Base-by-base conservation (phyloP, 495 filamentous ascomycete species). In the Amorphotheca resinae region DNA sequence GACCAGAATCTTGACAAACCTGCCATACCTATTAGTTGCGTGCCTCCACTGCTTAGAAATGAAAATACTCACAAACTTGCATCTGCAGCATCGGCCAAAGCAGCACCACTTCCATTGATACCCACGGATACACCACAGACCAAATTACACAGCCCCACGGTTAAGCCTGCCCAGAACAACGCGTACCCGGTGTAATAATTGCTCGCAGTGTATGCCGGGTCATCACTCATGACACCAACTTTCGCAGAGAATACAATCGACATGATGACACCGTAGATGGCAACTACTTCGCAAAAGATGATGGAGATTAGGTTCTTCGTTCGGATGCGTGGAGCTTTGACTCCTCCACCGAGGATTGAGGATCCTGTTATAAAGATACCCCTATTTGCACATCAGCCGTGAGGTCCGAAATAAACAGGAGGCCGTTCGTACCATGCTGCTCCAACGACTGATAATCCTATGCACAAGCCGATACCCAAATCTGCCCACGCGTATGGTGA, bases 251-350 rank as follows among this genome's bases (percentile, higher is more conserved):
- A 95, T 34, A 99, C 79, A 60, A 99, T 99, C 48, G 89, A 80
- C 85, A 96, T 96, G 65, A 99, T 99, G 55, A 99, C 87, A 55
- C 93, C 93, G 71, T 99, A 99, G 61, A 99, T 99, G 57, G 93
- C 93, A 49, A 99, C 93, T 51, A 96, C 93, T 66, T 99, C 93
- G 68, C 93, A 99, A 73, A 99, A 99, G 68, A 99, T 95, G 68
- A 99, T 96, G 52, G 93, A 96, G 59, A 99, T 95, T 46, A 99
- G 62, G 66, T 96, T 99, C 77, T 99, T 99, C 41, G 93, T 99
- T 53, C 89, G 82, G 60, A 99, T 96, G 51, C 91, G 77, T 15
- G 91, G 93, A 21, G 93, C 91, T 54, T 80, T 83, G 59, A 99
- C 93, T 65, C 93, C 93, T 48, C 83, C 93, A 46, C 93, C 93